Conservation (phyloP, 2,329 filamentous ascomycete genomes). For the Pseudocercospora pini-densiflorae region DNA sequence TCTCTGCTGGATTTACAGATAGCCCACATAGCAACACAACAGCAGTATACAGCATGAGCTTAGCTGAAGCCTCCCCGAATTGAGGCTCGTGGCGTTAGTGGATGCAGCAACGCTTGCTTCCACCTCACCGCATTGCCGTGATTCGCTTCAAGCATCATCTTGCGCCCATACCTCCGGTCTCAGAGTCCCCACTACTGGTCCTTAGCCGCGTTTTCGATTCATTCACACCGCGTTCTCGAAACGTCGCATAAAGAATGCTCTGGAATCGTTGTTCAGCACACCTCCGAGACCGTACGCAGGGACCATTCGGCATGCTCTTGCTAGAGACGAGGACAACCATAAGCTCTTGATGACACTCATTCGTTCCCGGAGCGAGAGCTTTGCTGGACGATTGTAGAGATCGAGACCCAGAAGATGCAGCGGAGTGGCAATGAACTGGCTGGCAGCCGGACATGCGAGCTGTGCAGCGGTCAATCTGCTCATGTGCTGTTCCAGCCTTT, state of each 20-base stretch:
- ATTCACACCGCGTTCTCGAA: not conserved
- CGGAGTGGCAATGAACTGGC: constrained; percentile 29
- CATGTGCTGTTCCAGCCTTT: constrained; percentile 22
- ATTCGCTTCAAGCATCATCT: no score
- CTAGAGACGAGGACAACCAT: constrained; percentile 24
- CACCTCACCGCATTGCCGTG: no score
- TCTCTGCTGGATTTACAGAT: no score
- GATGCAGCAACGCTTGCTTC: no score
- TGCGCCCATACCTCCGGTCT: no score
- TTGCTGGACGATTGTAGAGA: constrained; percentile 26
- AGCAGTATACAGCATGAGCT: no score
- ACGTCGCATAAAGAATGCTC: not conserved
- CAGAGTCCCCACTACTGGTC: not conserved
- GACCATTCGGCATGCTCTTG: constrained; percentile 28
- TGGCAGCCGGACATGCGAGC: constrained; percentile 24
- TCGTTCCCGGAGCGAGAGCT: constrained; percentile 14
- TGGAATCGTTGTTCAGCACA: constrained; percentile 25
- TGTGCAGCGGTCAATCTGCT: constrained; percentile 26
- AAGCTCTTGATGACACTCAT: constrained; percentile 14
- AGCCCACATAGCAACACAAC: no score
- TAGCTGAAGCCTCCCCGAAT: no score
- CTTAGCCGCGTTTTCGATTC: not conserved
- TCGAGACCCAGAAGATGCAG: constrained; percentile 31
- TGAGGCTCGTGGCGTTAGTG: no score
- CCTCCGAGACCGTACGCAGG: constrained; percentile 31